Base-by-base conservation (phyloP, 805 yeast genomes). In the Ogataea haglerorum region DNA sequence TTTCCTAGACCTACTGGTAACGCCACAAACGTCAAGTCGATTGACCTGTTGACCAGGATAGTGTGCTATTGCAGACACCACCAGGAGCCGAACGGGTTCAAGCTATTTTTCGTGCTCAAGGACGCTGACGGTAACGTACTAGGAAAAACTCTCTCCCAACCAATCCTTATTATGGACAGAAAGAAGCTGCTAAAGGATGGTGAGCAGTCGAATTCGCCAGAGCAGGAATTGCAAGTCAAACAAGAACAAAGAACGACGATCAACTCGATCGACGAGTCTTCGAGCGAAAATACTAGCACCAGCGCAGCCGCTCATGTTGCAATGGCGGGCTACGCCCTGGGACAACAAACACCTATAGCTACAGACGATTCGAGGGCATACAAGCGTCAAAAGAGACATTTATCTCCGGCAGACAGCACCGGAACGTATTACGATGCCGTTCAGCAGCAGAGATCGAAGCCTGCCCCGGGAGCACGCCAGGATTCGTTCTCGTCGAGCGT, bases 41-140 rank as follows among this genome's bases (percentile, higher is more conserved):
- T 77, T 28, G 80, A 76, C 30, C 55, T 77, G 24, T 63, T 75
- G 26, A 76, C 96, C 17, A 77, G 99, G 63, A 78, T 93, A 30
- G 91, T 91, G 8, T 91, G 99, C 63, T 91, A 93, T 61, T 93
- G 98, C 65, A 78, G 98, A 49, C 99, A 93, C 63, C 99, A 93
- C 63, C 79, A 80, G 49, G 96, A 90, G 47, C 69, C 81, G n/a
- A 74, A 74, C 29, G 99, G 99, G 1, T 91, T 90, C 68, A 79
- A 78, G 55, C 67, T 85, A 28, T 64, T 86, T 33, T 78, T 86
- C 47, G 76, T 84, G 3, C 57, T 91, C 36, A 81, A 78, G 46
- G 80, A 90, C 60, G 57, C 68, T 41, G 57, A 68, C 7, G 84
- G 82, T 16, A 68, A 72, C 17, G 71, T 88, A 4, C 72, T 91